phyloP scores from a whole-genome alignment of 1,139 yeast genomes.

The Blastobotrys petasosporus region DNA sequence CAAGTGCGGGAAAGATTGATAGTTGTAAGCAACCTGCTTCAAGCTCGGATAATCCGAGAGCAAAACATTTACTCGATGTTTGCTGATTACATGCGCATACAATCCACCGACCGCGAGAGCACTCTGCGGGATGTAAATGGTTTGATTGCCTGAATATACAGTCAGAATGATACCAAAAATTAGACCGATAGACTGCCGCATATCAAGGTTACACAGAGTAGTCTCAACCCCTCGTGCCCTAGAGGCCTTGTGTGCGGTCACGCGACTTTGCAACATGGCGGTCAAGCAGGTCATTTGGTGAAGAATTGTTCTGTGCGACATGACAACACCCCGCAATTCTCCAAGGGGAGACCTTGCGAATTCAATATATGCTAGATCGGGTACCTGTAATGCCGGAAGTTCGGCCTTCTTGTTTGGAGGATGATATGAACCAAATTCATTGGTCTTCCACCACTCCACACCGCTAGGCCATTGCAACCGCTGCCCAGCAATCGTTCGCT shows the following conservation, averaged over 20 bases:
- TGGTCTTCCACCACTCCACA: slow-evolving; percentile 74
- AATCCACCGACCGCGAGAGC: slow-evolving; percentile 80
- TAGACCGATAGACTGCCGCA: slow-evolving; percentile 82
- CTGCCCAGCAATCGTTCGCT: slow-evolving; percentile 46
- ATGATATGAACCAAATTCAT: slow-evolving; percentile 73
- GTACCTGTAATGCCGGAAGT: slow-evolving; percentile 61
- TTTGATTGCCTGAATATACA: slow-evolving; percentile 75
- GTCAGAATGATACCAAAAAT: slow-evolving; percentile 76
- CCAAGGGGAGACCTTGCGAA: slow-evolving; percentile 88
- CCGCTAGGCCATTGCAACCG: slow-evolving; percentile 51
- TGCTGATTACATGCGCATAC: slow-evolving; percentile 74
- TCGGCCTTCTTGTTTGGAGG: slow-evolving; percentile 52
- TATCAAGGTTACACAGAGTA: slow-evolving; percentile 70
- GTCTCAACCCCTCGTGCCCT: slow-evolving; percentile 17
- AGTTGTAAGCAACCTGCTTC: slow-evolving; percentile 87
- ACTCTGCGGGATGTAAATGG: slow-evolving; percentile 73
- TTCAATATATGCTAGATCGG: slow-evolving; percentile 89
- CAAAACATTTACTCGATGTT: slow-evolving; percentile 63
- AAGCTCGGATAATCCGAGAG: slow-evolving; percentile 86
- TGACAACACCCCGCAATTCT: slow-evolving; percentile 86
- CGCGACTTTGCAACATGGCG: slow-evolving; percentile 44
- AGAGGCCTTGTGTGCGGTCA: slow-evolving; percentile 39
- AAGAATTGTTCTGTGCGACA: slow-evolving; percentile 79
- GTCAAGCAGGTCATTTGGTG: slow-evolving; percentile 82
- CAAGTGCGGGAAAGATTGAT: slow-evolving; percentile 81